A percentile compares a stretch with the other conserved stretches of the same genome.
These are phyloP conservation scores for Calonectria henricotiae DNA, from an alignment of 2,329 filamentous ascomycete species.

Conservation along the genomic window DNA sequence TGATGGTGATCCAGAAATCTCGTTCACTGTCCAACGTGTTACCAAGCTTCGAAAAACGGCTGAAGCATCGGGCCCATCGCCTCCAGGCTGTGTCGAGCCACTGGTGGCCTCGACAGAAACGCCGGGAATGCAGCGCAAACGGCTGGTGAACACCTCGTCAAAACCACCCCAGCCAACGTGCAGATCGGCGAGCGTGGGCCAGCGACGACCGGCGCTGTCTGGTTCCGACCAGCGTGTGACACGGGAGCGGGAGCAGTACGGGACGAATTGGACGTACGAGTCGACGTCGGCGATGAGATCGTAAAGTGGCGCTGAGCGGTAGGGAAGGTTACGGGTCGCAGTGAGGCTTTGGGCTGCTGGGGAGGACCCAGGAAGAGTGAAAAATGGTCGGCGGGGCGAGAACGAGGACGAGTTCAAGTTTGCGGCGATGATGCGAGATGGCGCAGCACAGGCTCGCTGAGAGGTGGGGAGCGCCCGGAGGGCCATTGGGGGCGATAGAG, in stretches of 20 bases:
- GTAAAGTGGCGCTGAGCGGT: conserved; percentile 82
- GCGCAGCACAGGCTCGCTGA: conserved; percentile 37
- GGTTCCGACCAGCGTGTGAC: conserved; percentile 82
- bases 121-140: conserved; percentile 83
- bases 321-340: conserved; percentile 84
- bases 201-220: conserved; percentile 67
- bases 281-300: conserved; percentile 90
- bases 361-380: conserved; percentile 52
- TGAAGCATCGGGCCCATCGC: conserved; percentile 60
- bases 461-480: conserved; percentile 38
- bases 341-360: conserved; percentile 75
- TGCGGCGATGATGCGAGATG: conserved; percentile 40
- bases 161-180: conserved; percentile 89
- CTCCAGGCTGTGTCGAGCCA: conserved; percentile 69
- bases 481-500: conserved; percentile 40
- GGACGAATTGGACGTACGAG: conserved; percentile 89
- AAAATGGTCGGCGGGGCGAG: conserved; percentile 61
- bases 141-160: conserved; percentile 86
- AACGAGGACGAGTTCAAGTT: conserved; percentile 42
- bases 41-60: conserved; percentile 78
- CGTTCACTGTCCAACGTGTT: conserved; percentile 79
- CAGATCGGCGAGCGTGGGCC: conserved; percentile 84
- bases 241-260: conserved; percentile 85
- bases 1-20: conserved; percentile 54
- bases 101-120: conserved; percentile 84